Percentiles rank a stretch among this genome's conserved stretches.
Conservation (phyloP, 306 rosid species). For the Mimosa pudica region DNA sequence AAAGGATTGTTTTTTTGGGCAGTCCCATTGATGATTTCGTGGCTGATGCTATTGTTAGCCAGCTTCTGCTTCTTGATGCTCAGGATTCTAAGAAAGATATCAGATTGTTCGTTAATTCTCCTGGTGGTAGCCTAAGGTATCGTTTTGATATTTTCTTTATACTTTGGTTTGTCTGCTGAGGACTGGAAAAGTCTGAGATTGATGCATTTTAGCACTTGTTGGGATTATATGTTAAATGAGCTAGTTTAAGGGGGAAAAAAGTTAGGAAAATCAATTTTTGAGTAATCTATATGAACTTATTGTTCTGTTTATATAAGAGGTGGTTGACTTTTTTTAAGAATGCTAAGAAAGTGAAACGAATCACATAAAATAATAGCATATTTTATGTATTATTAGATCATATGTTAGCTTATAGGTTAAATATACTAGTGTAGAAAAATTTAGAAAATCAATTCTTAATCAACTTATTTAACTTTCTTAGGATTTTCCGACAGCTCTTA, state of each 20-base stretch:
- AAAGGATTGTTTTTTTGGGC: slow-evolving; percentile 93
- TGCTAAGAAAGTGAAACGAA: no score
- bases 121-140: slow-evolving; percentile 95
- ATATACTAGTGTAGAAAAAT: no score
- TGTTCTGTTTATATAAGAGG: no score
- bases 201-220: not conserved
- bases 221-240: not conserved
- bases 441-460: no score
- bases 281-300: no score
- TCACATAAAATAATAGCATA: no score
- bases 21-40: slow-evolving; percentile 78
- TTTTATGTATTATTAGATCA: no score
- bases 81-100: slow-evolving; percentile 83
- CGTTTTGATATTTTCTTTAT: not conserved
- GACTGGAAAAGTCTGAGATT: not conserved
- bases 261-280: no score
- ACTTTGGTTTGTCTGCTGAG: not conserved
- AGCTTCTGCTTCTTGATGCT: slow-evolving; percentile 84
- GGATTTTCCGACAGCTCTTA: no score
- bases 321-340: no score
- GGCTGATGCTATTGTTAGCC: slow-evolving; percentile 86
- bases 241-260: not conserved
- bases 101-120: slow-evolving; percentile 78
- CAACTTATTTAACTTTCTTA: no score
- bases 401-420: no score